Base-by-base conservation (phyloP, 345 rosid species). In the Geranium brycei region DNA sequence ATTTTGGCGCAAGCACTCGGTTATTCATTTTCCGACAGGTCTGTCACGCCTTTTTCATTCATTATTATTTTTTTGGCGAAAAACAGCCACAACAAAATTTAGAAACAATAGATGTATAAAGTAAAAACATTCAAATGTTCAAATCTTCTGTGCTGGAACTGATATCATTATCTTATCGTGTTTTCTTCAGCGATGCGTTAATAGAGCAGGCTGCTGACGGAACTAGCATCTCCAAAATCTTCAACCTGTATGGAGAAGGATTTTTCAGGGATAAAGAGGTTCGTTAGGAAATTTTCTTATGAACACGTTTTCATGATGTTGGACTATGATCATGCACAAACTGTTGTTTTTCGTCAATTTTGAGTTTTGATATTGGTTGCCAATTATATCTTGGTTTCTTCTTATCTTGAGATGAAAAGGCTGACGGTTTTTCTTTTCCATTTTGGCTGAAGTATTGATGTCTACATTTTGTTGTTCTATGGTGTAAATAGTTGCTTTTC, bases 241-340 rank as follows among this genome's bases (percentile, higher is more conserved):
- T 92, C 75, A 78, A 81, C 72, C 82, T 75, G 18, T 80, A 84
- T 61, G 97, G 99, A 64, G 99, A 92, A 65, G 78, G 71, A 40
- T 87, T 80, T 79, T 90, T 93, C 76, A 83, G 99, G 75, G 79
- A 79, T n/a, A 90, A 83, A 69, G 99, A 93, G 98, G 98, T 86
- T 72, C 6, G 74, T 70, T 40, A 10, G 53, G 14, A 6, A 47
- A 13, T 8, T 47, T 13, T 38, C 11, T 38, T 38, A 38, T 47
- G 40, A 58, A 2, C 57, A 15, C 15, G 3, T 16, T 64, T 28
- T 14, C 23, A 16, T 53, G 60, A 17, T 58, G 60, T 23, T 23
- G 28, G 6, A 1, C 11, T 38, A 38, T 38, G 3, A 47, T 8
- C 15, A 6, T 16, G 13, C 7, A 6, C 3, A 47, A 8, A 13